Percentiles rank a stretch among this genome's conserved stretches.
Evolutionary conservation across 768 basidiomycete species (phyloP).

Genomic region (Serendipita sp.): DNA sequence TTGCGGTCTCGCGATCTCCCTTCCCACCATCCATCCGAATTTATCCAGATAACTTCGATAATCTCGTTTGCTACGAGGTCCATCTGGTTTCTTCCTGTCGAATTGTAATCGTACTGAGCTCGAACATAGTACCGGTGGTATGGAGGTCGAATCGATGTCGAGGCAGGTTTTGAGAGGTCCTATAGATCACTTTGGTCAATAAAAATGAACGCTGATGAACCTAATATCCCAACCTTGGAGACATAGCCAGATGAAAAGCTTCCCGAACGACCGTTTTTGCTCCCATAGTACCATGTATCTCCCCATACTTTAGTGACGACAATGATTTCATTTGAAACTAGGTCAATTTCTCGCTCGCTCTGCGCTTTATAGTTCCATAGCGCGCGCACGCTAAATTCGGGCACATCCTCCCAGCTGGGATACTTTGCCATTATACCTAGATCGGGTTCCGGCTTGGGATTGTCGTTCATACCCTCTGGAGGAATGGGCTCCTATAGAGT

Average conservation of each 20-base stretch:
- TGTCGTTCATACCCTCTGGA: neutral
- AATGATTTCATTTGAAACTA: neutral
- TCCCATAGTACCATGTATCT: neutral
- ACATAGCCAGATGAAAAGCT: neutral
- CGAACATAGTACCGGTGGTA: neutral
- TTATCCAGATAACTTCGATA: neutral
- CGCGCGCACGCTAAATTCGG: neutral
- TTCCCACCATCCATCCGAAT: neutral
- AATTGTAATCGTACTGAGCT: neutral
- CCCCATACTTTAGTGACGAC: neutral
- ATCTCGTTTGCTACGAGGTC: neutral
- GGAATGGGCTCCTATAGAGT: neutral
- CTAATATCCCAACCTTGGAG: neutral
- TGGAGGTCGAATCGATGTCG: neutral
- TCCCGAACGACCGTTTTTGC: neutral
- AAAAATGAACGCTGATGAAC: neutral
- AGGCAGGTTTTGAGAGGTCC: neutral
- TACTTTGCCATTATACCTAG: neutral
- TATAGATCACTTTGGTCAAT: neutral
- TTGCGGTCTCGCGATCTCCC: neutral
- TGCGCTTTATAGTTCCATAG: neutral
- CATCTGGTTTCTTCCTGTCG: neutral
- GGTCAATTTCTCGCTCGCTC: neutral
- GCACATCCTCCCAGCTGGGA: neutral
- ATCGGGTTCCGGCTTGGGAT: neutral